Base-by-base conservation (phyloP, 1,139 yeast genomes). In the Kodamaea fungicola region DNA sequence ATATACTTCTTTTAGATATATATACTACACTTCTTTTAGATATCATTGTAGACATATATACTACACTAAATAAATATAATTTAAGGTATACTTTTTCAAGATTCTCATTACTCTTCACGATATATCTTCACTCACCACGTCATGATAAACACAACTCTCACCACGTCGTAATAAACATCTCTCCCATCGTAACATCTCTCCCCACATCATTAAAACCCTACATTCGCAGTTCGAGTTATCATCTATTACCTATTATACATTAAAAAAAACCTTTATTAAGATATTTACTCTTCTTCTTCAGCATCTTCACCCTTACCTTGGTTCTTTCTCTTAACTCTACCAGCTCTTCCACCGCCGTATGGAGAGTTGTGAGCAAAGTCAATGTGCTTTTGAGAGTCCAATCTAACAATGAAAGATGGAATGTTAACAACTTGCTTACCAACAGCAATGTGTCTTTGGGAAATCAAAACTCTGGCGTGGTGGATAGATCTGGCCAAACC, bases 341-440 rank as follows among this genome's bases (percentile, higher is more conserved):
- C 99, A 61, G 98, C 94, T 80, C 98, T 92, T 62, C 97, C 98
- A 79, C 98, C 98, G 72, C 98, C 98, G 88, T 87, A 92, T 74
- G 99, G 98, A 57, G 98, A 92, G 73, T 87, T 88, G 71, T 90
- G 84, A 63, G 98, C 95, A 62, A 92, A 92, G 83, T 92, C 98
- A 76, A 92, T 89, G 89, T 94, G 98, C 87, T 92, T 92, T 79
- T 92, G 98, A 58, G 98, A 90, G 78, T 92, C 99, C 73, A 92
- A 85, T 82, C 99, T 94, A 55, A 92, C 99, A 82, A 90, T 86
- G 92, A 92, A 92, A 55, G 97, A 90, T 75, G 99, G 97, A 58
- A 92, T 86, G 79, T 83, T 86, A 74, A 92, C 99, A 61, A 89
- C 81, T 80, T 92, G 99, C 86, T 92, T 92, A 78, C 99, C 99